A percentile compares a stretch with the other conserved stretches of the same genome.
Evolutionary conservation across 2,329 filamentous ascomycete species (phyloP).

Genomic region (Xylaria sp.): DNA sequence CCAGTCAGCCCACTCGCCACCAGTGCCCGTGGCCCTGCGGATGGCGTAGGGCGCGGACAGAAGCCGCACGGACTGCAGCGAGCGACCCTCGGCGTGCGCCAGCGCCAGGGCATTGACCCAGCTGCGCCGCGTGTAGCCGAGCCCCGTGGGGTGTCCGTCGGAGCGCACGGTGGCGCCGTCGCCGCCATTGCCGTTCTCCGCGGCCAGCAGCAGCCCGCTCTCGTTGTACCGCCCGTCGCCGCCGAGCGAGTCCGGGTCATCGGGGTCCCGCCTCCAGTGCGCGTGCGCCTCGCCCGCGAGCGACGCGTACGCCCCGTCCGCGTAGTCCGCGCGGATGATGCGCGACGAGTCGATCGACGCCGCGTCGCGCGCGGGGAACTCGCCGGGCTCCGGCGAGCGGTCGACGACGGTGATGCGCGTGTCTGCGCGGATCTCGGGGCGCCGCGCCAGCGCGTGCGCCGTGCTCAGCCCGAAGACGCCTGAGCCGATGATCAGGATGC

Average conservation of each 20-base stretch:
- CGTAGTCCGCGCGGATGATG: conserved; percentile 80
- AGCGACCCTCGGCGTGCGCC: conserved; percentile 53
- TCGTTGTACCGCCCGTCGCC: conserved; percentile 75
- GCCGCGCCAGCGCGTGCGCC: conserved; percentile 74
- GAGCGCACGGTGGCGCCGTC: conserved; percentile 41
- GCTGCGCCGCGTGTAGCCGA: conserved; percentile 69
- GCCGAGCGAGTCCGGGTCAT: conserved; percentile 63
- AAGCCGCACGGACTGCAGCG: conserved; percentile 55
- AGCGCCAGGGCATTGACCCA: conserved; percentile 68
- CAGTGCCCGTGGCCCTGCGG: conserved; percentile 56
- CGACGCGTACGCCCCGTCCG: conserved; percentile 77
- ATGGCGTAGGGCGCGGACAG: conserved; percentile 60
- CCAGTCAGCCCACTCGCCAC: conserved; percentile 66
- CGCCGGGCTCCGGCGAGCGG: conserved; percentile 57
- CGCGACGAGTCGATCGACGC: conserved; percentile 72
- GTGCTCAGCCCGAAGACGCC: conserved; percentile 59
- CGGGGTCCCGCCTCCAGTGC: conserved; percentile 71
- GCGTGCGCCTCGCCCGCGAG: conserved; percentile 77
- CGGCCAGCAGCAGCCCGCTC: conserved; percentile 73
- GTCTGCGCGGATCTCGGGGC: conserved; percentile 62
- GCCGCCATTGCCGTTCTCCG: conserved; percentile 52
- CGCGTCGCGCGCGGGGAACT: conserved; percentile 69
- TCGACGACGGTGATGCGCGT: conserved; percentile 70
- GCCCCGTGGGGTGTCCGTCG: conserved; percentile 56
- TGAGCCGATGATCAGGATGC: conserved; percentile 72